phyloP scores from a whole-genome alignment of 176 grass and related monocot genomes.

The Dactylis glomerata region DNA sequence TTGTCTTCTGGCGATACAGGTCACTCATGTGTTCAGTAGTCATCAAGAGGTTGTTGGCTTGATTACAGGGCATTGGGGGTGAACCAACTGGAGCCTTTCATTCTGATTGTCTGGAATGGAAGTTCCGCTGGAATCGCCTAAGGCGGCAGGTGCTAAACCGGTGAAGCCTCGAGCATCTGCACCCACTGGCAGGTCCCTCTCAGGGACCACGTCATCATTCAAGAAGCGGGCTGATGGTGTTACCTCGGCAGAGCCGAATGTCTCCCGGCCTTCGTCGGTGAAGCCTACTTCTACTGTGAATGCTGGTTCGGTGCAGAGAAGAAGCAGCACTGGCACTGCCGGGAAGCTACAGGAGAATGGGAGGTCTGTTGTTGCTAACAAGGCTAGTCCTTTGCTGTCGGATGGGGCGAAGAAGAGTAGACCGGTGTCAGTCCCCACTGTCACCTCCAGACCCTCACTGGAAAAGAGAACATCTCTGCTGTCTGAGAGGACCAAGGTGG shows the following conservation, averaged over 20 bases:
- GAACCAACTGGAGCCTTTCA: background rate
- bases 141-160: conserved; percentile 11
- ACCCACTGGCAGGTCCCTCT: conserved; percentile 20
- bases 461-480: conserved; percentile 39
- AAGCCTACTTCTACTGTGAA: conserved; percentile 27
- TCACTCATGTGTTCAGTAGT: conserved; percentile 4
- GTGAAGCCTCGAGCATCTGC: conserved; percentile 23
- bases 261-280: conserved; percentile 22
- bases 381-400: conserved; percentile 43
- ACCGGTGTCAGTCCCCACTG: conserved; percentile 18
- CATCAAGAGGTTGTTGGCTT: background rate
- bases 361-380: conserved; percentile 37
- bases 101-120: conserved; percentile 40
- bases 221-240: conserved; percentile 34
- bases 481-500: conserved; percentile 31
- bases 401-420: conserved; percentile 54
- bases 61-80: background rate
- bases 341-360: conserved; percentile 45
- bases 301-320: conserved; percentile 33
- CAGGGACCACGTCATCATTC: conserved; percentile 29
- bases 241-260: background rate
- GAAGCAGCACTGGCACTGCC: conserved; percentile 43
- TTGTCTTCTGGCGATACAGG: conserved; percentile 16
- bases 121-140: conserved; percentile 14
- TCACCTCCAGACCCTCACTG: conserved; percentile 24